Conservation (phyloP, 371 early-diverging fungal genomes). For the Blastocladiella emersonii region DNA sequence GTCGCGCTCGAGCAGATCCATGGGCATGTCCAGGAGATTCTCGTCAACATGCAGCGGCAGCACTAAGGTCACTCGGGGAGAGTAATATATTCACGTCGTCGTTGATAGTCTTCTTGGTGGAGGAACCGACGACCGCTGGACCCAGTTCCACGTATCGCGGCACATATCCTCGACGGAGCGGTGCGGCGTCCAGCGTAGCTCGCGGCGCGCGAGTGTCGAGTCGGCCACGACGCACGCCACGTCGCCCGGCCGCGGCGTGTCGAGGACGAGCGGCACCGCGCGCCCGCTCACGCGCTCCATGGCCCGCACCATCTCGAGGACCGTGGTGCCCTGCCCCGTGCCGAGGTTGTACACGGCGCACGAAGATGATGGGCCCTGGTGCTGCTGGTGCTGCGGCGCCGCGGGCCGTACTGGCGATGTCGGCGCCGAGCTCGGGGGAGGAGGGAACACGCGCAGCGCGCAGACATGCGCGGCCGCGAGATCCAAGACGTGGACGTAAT, state of each 20-base stretch:
- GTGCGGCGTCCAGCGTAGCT: conserved; percentile 59
- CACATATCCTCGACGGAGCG: conserved; percentile 57
- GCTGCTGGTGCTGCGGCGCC: background rate
- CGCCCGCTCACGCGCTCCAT: conserved; percentile 53
- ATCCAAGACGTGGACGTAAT: conserved; percentile 81
- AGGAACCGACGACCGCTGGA: too few relatives aligned
- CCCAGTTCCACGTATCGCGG: conserved; percentile 72
- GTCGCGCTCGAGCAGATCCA: background rate
- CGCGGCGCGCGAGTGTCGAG: conserved; percentile 48
- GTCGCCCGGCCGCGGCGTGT: conserved; percentile 68
- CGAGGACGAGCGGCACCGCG: conserved; percentile 31
- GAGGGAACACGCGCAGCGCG: too few relatives aligned
- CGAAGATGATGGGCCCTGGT: conserved; percentile 13
- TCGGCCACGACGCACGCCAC: conserved; percentile 68
- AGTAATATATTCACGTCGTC: too few relatives aligned
- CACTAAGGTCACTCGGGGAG: too few relatives aligned
- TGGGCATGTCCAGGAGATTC: background rate
- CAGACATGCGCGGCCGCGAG: conserved; percentile 70
- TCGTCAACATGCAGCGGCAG: background rate
- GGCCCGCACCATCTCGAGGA: conserved; percentile 65
- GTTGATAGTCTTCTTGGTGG: too few relatives aligned
- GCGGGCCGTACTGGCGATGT: conserved; percentile 24
- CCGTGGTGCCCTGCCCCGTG: conserved; percentile 69
- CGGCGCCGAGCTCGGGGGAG: too few relatives aligned
- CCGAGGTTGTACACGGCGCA: conserved; percentile 72